Base-by-base conservation (phyloP, 2,329 filamentous ascomycete species). In the Sphaerostilbella broomeana region DNA sequence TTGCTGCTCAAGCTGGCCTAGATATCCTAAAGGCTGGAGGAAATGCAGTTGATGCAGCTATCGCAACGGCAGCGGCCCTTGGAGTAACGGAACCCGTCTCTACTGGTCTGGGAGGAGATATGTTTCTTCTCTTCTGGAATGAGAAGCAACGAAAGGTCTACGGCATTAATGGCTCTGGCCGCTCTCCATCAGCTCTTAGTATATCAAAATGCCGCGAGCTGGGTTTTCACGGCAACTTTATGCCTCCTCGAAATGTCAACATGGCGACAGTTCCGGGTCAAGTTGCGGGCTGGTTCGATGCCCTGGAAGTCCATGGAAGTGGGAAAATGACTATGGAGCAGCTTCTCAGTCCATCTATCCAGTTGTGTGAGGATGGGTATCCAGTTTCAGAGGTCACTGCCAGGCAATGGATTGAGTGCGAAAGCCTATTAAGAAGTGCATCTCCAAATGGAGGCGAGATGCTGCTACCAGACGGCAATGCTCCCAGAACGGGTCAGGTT, bases 21-120 rank as follows among this genome's bases (percentile, higher is more conserved):
- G 33, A 37, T n/a, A 41, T 41, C n/a, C 16, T 41, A 4, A 41
- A 41, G n/a, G 33, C 27, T 1, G 38, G 38, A 11, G 38, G 38
- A 5, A 41, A 41, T 41, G 38, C 38, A 2, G 38, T 37, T 12
- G 38, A 40, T 17, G 38, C 38, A 17, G 38, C 38, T 5, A 40
- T 40, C 20, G 38, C 38, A 13, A 41, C 38, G 6, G 38, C 38
- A 11, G 38, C 38, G 8, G 38, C 38, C 5, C 38, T 41, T 2
- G 38, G 38, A n/a, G 38, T 41, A 16, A 37, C 33, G 4, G 38
- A 41, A 16, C 31, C 38, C 15, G 21, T 25, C 33, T 41, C 38
- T 4, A 41, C 38, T 6, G 32, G 33, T 16, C 13, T 41, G 13
- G 38, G 38, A 24, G 38, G 38, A 12, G 38, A 41, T 7, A 41